phyloP scores from a whole-genome alignment of 371 early-diverging fungal species.

The Mortierella sp. region DNA sequence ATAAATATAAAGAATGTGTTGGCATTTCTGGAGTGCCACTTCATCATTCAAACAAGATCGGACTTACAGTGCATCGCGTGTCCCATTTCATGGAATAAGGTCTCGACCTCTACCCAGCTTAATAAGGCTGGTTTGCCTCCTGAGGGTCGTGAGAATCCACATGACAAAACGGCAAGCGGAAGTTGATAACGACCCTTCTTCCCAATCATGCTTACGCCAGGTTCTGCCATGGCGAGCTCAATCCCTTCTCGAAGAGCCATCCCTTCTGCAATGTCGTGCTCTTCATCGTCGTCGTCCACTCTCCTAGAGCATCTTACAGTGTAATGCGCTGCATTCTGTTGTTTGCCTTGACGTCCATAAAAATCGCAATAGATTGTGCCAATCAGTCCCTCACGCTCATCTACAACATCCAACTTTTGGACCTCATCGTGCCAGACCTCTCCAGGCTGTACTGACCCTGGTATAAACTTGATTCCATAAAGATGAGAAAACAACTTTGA shows the following conservation, averaged over 20 bases:
- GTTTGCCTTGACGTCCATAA: slow-evolving; percentile 81
- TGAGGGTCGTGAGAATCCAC: slow-evolving; percentile 71
- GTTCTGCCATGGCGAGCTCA: slow-evolving; percentile 49
- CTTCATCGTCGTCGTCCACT: slow-evolving; percentile 84
- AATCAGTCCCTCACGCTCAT: slow-evolving; percentile 84
- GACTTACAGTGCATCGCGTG: slow-evolving; percentile 94
- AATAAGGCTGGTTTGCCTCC: slow-evolving; percentile 65
- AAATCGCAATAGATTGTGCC: slow-evolving; percentile 96
- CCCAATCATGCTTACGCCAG: slow-evolving; percentile 60
- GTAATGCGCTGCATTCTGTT: slow-evolving; percentile 93
- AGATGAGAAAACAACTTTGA: slow-evolving; percentile 83
- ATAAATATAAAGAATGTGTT: not conserved
- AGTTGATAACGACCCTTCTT: slow-evolving; percentile 72
- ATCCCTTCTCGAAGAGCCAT: slow-evolving; percentile 47
- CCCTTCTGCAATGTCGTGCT: slow-evolving; percentile 60
- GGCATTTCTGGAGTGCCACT: no score
- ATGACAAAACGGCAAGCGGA: slow-evolving; percentile 84
- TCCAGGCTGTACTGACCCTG: slow-evolving; percentile 68
- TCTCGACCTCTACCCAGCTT: slow-evolving; percentile 86
- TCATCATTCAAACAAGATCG: not conserved
- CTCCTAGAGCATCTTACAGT: slow-evolving; percentile 93
- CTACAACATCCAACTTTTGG: slow-evolving; percentile 86
- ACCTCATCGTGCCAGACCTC: slow-evolving; percentile 94
- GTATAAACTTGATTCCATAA: slow-evolving; percentile 88
- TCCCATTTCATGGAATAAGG: slow-evolving; percentile 99